A percentile compares a stretch with the other conserved stretches of the same genome.
Conservation (phyloP, 2,329 filamentous ascomycete genomes). For the Pseudogymnoascus destructans region DNA sequence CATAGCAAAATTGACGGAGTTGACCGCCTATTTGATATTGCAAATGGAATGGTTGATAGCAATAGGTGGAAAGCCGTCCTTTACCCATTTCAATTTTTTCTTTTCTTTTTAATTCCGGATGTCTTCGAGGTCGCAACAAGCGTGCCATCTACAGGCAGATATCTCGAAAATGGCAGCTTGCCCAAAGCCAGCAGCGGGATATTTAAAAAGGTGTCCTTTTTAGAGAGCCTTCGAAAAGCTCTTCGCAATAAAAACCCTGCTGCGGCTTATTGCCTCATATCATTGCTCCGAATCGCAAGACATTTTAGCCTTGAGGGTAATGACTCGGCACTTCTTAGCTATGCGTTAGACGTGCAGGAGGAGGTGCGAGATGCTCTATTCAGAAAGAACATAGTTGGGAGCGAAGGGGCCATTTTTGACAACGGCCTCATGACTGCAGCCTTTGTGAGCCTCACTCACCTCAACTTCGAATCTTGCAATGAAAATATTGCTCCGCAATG, state of each 20-base stretch:
- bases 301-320: slow-evolving; percentile 47
- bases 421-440: slow-evolving; percentile 53
- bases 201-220: slow-evolving; percentile 51
- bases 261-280: slow-evolving; percentile 52
- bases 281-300: slow-evolving; percentile 47
- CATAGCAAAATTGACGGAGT: slow-evolving; percentile 51
- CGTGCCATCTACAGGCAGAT: slow-evolving; percentile 26
- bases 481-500: slow-evolving; percentile 44
- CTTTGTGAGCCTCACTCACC: slow-evolving; percentile 50
- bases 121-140: slow-evolving; percentile 59
- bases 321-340: slow-evolving; percentile 46
- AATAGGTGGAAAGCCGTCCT: slow-evolving; percentile 41
- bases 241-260: slow-evolving; percentile 52
- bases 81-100: slow-evolving; percentile 48
- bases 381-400: slow-evolving; percentile 34
- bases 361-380: slow-evolving; percentile 56
- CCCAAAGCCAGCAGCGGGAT: slow-evolving; percentile 49
- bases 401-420: slow-evolving; percentile 41
- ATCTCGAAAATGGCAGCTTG: slow-evolving; percentile 23
- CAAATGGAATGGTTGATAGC: slow-evolving; percentile 46
- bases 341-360: slow-evolving; percentile 56
- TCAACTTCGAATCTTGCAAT: slow-evolving; percentile 46
- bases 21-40: slow-evolving; percentile 59
- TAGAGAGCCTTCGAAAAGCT: slow-evolving; percentile 50
- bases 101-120: slow-evolving; percentile 52